These are phyloP conservation scores for Quercus lobata DNA, from an alignment of 331 rosid species.

Conservation along the genomic window DNA sequence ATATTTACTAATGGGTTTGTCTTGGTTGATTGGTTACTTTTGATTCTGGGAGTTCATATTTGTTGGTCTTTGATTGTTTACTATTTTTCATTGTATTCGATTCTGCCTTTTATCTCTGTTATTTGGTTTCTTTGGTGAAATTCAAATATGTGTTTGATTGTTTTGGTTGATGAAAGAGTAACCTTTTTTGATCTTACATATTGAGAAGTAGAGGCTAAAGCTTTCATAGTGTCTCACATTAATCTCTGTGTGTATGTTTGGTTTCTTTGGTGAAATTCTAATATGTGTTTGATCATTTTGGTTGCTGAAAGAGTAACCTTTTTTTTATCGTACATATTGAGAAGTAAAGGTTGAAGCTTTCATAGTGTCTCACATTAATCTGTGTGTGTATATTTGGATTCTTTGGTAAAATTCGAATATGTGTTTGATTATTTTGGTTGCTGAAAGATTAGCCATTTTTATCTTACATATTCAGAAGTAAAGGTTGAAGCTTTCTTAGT, in stretches of 20 bases:
- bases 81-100: background rate
- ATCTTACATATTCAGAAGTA: too few species aligned
- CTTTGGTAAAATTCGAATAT: too few species aligned
- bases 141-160: background rate
- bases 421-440: too few species aligned
- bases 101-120: background rate
- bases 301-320: too few species aligned
- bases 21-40: conserved; percentile 3
- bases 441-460: too few species aligned
- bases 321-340: background rate
- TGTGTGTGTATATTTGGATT: background rate
- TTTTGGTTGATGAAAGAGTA: conserved; percentile 1
- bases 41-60: background rate
- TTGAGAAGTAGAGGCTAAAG: background rate
- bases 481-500: too few species aligned
- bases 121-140: background rate
- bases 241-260: background rate
- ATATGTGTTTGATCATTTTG: too few species aligned
- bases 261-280: background rate
- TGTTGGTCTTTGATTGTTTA: background rate
- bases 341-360: too few species aligned
- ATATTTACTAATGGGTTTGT: background rate
- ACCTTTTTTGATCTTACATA: background rate
- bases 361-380: too few species aligned
- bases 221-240: background rate